Evolutionary conservation across 176 grass and related monocot genomes (phyloP).

Genomic region (Musa beccarii): DNA sequence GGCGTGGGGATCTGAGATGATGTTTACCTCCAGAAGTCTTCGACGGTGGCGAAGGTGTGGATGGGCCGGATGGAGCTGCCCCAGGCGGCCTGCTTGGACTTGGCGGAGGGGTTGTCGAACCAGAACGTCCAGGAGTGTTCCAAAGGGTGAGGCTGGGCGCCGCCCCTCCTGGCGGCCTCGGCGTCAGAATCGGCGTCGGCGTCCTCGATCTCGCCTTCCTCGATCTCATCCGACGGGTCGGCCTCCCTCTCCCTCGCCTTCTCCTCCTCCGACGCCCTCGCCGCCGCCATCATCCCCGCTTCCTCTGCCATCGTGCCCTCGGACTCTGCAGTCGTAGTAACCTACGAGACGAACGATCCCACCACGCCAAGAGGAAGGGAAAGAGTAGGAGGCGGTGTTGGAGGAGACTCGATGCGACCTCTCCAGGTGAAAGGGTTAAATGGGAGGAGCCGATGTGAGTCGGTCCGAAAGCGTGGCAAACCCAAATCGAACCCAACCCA

Average conservation of each 20-base stretch:
- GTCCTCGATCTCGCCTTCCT: constrained; percentile 86
- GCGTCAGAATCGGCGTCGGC: constrained; percentile 13
- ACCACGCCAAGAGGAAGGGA: background rate
- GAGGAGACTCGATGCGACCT: background rate
- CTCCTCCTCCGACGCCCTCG: constrained; percentile 19
- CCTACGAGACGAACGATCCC: background rate
- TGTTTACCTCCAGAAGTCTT: constrained; percentile 87
- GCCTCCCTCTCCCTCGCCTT: constrained; percentile 15
- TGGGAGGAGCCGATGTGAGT: no score
- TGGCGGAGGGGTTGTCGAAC: constrained; percentile 78
- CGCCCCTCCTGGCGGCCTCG: background rate
- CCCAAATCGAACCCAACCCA: no score
- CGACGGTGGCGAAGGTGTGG: constrained; percentile 83
- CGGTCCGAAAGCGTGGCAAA: no score
- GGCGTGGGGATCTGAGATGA: background rate
- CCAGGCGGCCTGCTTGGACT: constrained; percentile 46
- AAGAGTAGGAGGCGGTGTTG: background rate
- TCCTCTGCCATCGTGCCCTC: constrained; percentile 20
- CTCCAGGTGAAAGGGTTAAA: no score
- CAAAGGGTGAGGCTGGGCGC: constrained; percentile 36
- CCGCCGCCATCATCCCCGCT: constrained; percentile 5
- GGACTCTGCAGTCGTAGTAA: background rate
- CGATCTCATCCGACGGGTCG: constrained; percentile 27
- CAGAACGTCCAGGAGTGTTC: constrained; percentile 94
- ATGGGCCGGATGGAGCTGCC: constrained; percentile 72